Base-by-base conservation (phyloP, 164 flowering plant species). In the Euptelea pleiosperma region DNA sequence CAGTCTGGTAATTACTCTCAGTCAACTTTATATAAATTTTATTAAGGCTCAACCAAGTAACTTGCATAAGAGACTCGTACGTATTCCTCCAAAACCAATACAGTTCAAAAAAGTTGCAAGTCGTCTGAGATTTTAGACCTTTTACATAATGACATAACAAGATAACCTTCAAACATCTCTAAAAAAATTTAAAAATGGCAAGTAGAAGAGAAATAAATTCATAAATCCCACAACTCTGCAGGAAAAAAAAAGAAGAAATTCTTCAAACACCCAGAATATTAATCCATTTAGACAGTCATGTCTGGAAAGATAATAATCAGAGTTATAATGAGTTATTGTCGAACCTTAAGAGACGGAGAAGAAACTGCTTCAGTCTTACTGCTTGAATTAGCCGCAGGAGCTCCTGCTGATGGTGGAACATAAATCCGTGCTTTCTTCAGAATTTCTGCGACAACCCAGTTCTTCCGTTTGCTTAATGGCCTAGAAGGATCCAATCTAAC, bases 381-480 rank as follows among this genome's bases (percentile, higher is more conserved):
- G 30, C 35, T 34, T 33, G 63, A 36, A 44, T 64, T 40, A 60
- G 65, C 24, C 37, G 61, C 0, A 15, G 55, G 54, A 37, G 47
- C 14, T 6, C 31, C 43, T 15, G 67, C 61, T 2, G 79, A 54
- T 24, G 80, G 82, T 3, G 96, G 84, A 6, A 54, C 70, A 60
- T 87, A 88, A 3, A 93, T 81, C 11, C 73, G 68, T 24, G 96
- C 88, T 62, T 70, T 88, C 74, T 82, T 88, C 24, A 91, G 72
- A 65, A 88, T 88, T 48, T 91, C 97, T 51, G 93, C 91, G 31
- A 93, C 95, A 61, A 79, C 64, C 97, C 99, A 93, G 42, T 70
- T 64, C 77, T 91, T 90, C 5, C 63, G 75, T 73, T 83, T 93
- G 82, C 97, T 90, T 55, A 88, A 60, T 3, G 96, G 97, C 64